Conservation (phyloP, 2,329 filamentous ascomycete species). For the Epichloe gansuensis region DNA sequence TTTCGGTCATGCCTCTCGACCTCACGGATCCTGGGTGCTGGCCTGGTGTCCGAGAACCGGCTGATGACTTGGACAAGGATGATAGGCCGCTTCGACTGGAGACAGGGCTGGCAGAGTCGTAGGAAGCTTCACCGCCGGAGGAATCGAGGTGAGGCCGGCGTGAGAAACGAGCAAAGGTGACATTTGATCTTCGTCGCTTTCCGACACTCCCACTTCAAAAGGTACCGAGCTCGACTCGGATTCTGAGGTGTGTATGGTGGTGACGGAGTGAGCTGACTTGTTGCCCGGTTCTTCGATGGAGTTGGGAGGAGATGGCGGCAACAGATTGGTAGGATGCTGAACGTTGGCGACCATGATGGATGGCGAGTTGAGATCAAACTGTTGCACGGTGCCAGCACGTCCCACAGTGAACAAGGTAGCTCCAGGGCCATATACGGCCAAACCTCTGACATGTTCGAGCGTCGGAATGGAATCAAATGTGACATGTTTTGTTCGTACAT, state of each 20-base stretch:
- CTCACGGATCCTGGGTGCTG: conserved; percentile 37
- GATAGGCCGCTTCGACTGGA: conserved; percentile 54
- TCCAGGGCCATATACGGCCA: conserved; percentile 80
- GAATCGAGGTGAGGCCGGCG: conserved; percentile 51
- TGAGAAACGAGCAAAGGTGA: conserved; percentile 67
- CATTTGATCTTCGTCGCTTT: conserved; percentile 65
- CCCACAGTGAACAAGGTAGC: conserved; percentile 89
- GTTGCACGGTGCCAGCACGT: conserved; percentile 78
- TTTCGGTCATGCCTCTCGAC: conserved; percentile 46
- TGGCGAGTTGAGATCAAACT: conserved; percentile 83
- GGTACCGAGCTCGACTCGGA: conserved; percentile 43
- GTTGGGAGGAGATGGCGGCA: conserved; percentile 72
- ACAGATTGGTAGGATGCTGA: conserved; percentile 68
- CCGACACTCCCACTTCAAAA: conserved; percentile 48
- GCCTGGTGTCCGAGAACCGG: conserved; percentile 39
- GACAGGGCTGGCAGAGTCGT: conserved; percentile 54
- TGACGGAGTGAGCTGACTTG: conserved; percentile 32
- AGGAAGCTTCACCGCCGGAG: conserved; percentile 43
- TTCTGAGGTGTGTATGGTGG: conserved; percentile 38
- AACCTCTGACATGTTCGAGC: conserved; percentile 64
- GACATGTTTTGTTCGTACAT: conserved; percentile 95
- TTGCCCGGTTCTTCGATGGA: conserved; percentile 61
- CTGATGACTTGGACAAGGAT: conserved; percentile 40
- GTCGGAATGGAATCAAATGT: conserved; percentile 83
- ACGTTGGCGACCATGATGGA: conserved; percentile 73